Percentiles rank a stretch among this genome's conserved stretches.
These are phyloP conservation scores for Polygonum maritimum DNA, from an alignment of 148 eudicot genomes.

Conservation along the genomic window DNA sequence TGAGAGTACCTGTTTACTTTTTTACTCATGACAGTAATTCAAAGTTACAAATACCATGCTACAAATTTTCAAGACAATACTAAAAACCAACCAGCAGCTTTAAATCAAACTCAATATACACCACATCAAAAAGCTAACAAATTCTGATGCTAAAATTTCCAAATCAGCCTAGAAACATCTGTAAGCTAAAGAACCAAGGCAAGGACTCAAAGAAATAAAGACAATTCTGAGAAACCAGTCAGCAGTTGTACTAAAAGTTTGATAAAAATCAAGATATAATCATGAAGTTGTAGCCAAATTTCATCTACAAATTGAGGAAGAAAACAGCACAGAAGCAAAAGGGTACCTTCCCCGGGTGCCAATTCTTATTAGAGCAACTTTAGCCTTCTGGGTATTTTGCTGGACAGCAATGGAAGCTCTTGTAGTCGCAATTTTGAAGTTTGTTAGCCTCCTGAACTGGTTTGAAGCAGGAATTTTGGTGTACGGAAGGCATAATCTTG, in stretches of 20 bases:
- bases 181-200: background rate
- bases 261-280: background rate
- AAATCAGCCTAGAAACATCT: background rate
- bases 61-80: background rate
- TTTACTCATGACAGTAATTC: background rate
- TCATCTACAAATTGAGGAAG: too few species aligned
- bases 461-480: conserved; percentile 19
- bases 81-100: background rate
- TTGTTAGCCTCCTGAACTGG: conserved; percentile 11
- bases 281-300: background rate
- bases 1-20: too few species aligned
- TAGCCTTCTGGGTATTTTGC: conserved; percentile 29
- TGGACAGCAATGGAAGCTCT: conserved; percentile 58
- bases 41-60: background rate
- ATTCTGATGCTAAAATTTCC: background rate
- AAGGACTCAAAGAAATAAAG: background rate
- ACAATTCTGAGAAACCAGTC: background rate
- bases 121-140: background rate
- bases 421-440: conserved; percentile 8
- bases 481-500: background rate
- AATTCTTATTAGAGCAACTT: conserved; percentile 62
- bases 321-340: too few species aligned
- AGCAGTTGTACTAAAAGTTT: background rate
- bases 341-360: conserved; percentile 69
- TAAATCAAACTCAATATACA: background rate